These are phyloP conservation scores for Nannochloris sp. DNA, from an alignment of 139 green algal species.

Conservation along the genomic window DNA sequence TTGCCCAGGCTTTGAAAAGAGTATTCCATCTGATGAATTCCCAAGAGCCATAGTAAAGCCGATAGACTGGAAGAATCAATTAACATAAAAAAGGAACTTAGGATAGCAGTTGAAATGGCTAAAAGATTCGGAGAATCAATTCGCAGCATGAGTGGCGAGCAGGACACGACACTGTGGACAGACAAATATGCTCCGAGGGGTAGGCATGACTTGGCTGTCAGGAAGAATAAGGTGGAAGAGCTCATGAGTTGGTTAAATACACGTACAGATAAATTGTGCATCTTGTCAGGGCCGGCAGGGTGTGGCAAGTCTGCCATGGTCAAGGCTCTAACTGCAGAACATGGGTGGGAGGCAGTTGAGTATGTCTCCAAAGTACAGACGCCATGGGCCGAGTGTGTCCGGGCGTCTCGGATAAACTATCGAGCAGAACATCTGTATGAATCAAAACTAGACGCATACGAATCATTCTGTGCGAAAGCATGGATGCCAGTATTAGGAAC, in stretches of 20 bases:
- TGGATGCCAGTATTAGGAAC: slow-evolving; percentile 38
- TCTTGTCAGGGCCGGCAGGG: slow-evolving; percentile 53
- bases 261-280: slow-evolving; percentile 14
- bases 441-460: slow-evolving; percentile 72
- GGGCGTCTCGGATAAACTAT: slow-evolving; percentile 19
- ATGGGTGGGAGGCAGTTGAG: slow-evolving; percentile 57
- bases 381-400: slow-evolving; percentile 53
- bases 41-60: background rate
- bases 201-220: slow-evolving; percentile 43
- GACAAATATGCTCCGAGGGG: slow-evolving; percentile 38
- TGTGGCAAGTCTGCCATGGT: slow-evolving; percentile 61
- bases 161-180: slow-evolving; percentile 28
- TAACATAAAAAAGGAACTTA: background rate
- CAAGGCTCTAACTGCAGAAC: slow-evolving; percentile 32
- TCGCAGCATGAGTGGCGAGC: background rate
- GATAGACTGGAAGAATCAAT: background rate
- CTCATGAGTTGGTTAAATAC: slow-evolving; percentile 49
- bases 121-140: no score
- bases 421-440: slow-evolving; percentile 18
- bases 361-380: slow-evolving; percentile 48
- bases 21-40: no score
- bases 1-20: slow-evolving; percentile 15
- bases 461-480: slow-evolving; percentile 49
- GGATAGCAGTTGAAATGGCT: no score
- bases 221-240: slow-evolving; percentile 62